These are phyloP conservation scores for Coemansia sp. DNA, from an alignment of 192 early-diverging fungal species.

Conservation along the genomic window DNA sequence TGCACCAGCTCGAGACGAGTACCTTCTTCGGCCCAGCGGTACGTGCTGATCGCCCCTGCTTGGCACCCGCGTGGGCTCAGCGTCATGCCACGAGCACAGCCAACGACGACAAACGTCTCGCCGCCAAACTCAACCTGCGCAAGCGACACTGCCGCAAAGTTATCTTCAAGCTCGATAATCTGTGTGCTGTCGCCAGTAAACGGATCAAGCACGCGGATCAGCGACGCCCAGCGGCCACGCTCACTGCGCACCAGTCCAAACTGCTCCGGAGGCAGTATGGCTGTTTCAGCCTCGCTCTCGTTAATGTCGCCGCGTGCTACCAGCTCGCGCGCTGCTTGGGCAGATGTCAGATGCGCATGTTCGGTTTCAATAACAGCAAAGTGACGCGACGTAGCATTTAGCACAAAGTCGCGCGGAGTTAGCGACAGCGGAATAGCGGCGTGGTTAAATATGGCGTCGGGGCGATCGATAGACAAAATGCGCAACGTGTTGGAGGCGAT, in stretches of 20 bases:
- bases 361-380: constrained; percentile 93
- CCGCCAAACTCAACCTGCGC: constrained; percentile 64
- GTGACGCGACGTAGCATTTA: constrained; percentile 69
- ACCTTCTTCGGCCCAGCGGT: constrained; percentile 67
- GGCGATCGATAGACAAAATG: constrained; percentile 83
- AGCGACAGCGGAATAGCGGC: constrained; percentile 77
- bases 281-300: neutral
- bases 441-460: constrained; percentile 83
- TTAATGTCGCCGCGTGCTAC: neutral
- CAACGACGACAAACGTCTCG: constrained; percentile 79
- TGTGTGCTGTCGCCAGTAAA: constrained; percentile 67
- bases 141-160: constrained; percentile 82
- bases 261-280: constrained; percentile 66
- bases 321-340: neutral
- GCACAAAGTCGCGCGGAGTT: constrained; percentile 82
- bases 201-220: constrained; percentile 82
- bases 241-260: constrained; percentile 74
- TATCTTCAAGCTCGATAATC: constrained; percentile 74
- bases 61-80: constrained; percentile 68
- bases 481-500: constrained; percentile 83
- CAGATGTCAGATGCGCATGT: constrained; percentile 42
- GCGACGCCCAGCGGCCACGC: constrained; percentile 80
- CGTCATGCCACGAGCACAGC: constrained; percentile 71
- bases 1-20: constrained; percentile 76
- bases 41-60: constrained; percentile 73